Evolutionary conservation across 202 grass and related monocot genomes (phyloP), one percentile per base, ranked within the genome.

Genomic region (Eragrostis tef): DNA sequence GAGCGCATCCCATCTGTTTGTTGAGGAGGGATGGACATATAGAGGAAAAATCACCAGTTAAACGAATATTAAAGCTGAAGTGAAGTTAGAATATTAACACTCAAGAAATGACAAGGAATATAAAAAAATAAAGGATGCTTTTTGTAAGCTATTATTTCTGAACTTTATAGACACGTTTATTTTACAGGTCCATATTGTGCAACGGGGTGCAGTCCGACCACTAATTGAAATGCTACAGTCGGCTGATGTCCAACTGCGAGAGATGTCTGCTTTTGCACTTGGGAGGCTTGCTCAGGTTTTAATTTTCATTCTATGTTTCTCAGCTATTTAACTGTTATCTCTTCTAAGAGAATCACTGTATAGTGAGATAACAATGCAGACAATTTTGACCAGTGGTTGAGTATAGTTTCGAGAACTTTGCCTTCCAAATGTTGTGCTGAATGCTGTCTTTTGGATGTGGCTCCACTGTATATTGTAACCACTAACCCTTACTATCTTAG

Each of bases 251-350:
- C 97, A 99, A 83, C 93, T 99, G 14, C 87, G 85, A 74, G 97
- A 99, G 83, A 99, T 99, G 97, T 93, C 97, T 83, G 97, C 93
- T 57, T 99, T 99, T 87, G 97, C 97, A 79, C 97, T 99, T 61
- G 97, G 97, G 71, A 96, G 97, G 75, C 91, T 99, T 81, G 97
- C 97, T 42, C 97, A 99, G 97, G 97, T 99, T 91, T 68, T 68
- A 45, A 49, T 56, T 58, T 78, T 34, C 36, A n/a, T 61, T 83
- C 58, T 60, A 71, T 73, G 47, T 49, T 81, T 81, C 9, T 64
- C 41, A 70, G 56, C 54, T 50, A 26, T 17, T 64, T 71, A 77
- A 64, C 20, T 22, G 3, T 39, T 53, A 17, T 63, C 36, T 71
- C 53, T 47, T 80, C 6, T 65, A 39, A 53, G 81, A 59, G 34